Base-by-base conservation (phyloP, 352 stramenopile genomes). In the Blastocystis sp. region DNA sequence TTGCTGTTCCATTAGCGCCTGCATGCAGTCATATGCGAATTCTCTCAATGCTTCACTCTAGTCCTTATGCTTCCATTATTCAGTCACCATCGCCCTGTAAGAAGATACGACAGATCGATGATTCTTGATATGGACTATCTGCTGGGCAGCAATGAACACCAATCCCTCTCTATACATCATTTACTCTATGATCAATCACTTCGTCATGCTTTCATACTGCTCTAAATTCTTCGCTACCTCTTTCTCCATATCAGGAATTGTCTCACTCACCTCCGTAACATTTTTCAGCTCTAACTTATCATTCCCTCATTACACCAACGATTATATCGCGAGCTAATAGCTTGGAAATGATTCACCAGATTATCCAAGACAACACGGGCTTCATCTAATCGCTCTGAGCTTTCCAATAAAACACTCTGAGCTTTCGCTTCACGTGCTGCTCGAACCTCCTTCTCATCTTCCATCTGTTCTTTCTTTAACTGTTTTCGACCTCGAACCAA, bases 271-370 rank as follows among this genome's bases (percentile, higher is more conserved):
- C 27, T 19, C 56, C 2, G 35, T 42, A n/a, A 33, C 59, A 22
- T 22, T 30, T 35, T 84, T 84, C 56, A 84, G 17, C 35, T 84
- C 73, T 84, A 42, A 13, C 7, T 64, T 51, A 84, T n/a, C 3
- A 13, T 5, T 48, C 19, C 2, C 13, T 22, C 60, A 37, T 42
- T 51, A 5, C 11, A 22, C 30, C 9, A 42, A 84, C 73, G 51
- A 42, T 84, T 84, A 17, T 68, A 54, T 17, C 73, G 44, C 15
- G 42, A 66, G 27, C 48, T 68, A 22, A 84, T 53, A 4, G 44
- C 22, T 35, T 84, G 73, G 30, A 84, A 84, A 42, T 84, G 73
- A 9, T 27, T 84, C 30, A 84, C 73, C 51, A 84, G 27, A 44
- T 84, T 84, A 42, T 84, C 73, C 48, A 84, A 69, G 15, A 84